These are phyloP conservation scores for Aspergillus fischeri DNA, from an alignment of 2,329 filamentous ascomycete genomes.

Conservation along the genomic window DNA sequence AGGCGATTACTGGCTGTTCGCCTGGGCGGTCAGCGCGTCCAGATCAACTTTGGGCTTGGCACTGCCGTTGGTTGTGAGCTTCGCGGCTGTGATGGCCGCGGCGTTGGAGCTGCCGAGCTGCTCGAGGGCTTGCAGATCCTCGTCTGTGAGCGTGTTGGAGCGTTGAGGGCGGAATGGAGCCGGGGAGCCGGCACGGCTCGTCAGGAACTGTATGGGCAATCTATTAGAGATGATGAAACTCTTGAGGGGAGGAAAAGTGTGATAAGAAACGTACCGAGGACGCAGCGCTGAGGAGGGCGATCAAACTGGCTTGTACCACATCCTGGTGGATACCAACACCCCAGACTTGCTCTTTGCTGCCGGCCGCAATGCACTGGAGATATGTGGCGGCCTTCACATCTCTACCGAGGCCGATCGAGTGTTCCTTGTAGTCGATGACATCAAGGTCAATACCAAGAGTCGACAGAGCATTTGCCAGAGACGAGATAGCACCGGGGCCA, in stretches of 20 bases:
- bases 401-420: conserved; percentile 76
- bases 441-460: conserved; percentile 80
- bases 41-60: conserved; percentile 33
- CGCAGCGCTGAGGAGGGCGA: conserved; percentile 79
- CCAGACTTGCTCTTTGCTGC: conserved; percentile 52
- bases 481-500: conserved; percentile 88
- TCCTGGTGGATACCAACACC: conserved; percentile 70
- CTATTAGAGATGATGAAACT: background rate
- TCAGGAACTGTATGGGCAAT: conserved; percentile 58
- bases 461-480: conserved; percentile 75
- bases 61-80: conserved; percentile 21
- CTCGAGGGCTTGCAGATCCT: conserved; percentile 43
- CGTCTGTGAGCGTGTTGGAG: conserved; percentile 47
- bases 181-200: conserved; percentile 65
- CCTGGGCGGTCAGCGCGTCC: conserved; percentile 35
- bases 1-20: conserved; percentile 25
- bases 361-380: conserved; percentile 75
- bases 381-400: conserved; percentile 93
- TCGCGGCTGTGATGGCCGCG: conserved; percentile 11
- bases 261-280: conserved; percentile 63
- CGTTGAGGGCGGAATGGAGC: conserved; percentile 58
- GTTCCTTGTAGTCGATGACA: conserved; percentile 93
- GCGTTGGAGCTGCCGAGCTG: conserved; percentile 29
- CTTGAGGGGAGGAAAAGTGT: background rate
- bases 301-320: conserved; percentile 83